Evolutionary conservation across 176 grass and related monocot genomes (phyloP), one percentile per base, ranked within the genome.

Genomic region (Canna indica): DNA sequence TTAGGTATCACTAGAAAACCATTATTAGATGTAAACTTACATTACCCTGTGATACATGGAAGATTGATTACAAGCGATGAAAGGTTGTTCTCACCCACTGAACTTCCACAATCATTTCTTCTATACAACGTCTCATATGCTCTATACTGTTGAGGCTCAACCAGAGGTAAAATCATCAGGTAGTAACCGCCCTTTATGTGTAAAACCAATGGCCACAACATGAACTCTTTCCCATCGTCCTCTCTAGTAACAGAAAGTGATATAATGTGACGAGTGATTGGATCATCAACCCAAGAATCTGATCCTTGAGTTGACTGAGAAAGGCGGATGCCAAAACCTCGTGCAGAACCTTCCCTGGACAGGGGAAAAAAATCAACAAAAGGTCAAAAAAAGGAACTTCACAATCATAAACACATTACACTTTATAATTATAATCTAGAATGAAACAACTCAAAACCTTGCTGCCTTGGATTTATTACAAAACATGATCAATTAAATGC

Each of bases 41-140:
- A 87, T 90, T 97, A 97, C 93, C 93, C 93, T 92, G 88, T 92
- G 71, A 92, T 91, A 80, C 88, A 97, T 70, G 93, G 93, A 88
- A 97, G 93, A 82, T 81, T 85, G 56, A 90, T 75, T 68, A 97
- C 50, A 76, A 97, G 81, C 36, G 88, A 87, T 39, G 93, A 97
- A 75, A 97, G 84, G 78, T 76, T 90, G 41, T 17, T 77, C 73
- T 97, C 93, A 22, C 77, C 85, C 78, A 81, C 63, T 13, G 83
- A 96, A 70, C 77, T 81, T 60, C 93, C 93, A 69, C 93, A 97
- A 36, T 90, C 82, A 60, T 69, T 39, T 66, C 79, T 92, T 79
- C 77, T 82, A 45, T 80, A 76, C 60, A 97, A 81, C 60, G 46
- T 81, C 59, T 78, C 83, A 31, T 87, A 97, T 1, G 79, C 81